phyloP scores from a whole-genome alignment of 192 early-diverging fungal genomes.

The Umbelopsis isabellina region DNA sequence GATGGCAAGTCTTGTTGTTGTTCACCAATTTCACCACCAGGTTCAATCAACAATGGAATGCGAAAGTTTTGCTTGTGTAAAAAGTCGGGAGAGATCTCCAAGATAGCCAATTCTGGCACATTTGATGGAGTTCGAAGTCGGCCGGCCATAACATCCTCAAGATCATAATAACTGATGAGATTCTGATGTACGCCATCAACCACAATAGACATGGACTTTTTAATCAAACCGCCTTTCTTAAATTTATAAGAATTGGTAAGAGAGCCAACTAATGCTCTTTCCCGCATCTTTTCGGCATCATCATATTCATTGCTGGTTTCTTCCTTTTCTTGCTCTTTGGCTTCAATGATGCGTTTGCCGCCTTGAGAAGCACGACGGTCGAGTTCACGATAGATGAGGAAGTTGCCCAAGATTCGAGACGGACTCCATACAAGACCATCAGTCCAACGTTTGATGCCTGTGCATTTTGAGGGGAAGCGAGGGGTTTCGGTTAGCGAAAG shows the following conservation, averaged over 20 bases:
- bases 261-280: slow-evolving; percentile 58
- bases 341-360: slow-evolving; percentile 11
- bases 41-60: slow-evolving; percentile 51
- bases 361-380: slow-evolving; percentile 50
- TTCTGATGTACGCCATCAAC: slow-evolving; percentile 67
- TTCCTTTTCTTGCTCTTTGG: slow-evolving; percentile 15
- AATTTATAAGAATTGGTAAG: slow-evolving; percentile 61
- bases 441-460: slow-evolving; percentile 85
- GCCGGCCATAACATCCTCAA: slow-evolving; percentile 55
- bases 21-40: slow-evolving; percentile 30
- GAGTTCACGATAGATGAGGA: slow-evolving; percentile 80
- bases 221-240: slow-evolving; percentile 68
- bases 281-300: slow-evolving; percentile 23
- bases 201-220: slow-evolving; percentile 79
- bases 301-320: slow-evolving; percentile 11
- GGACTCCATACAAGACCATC: slow-evolving; percentile 84
- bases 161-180: slow-evolving; percentile 61
- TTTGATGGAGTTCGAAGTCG: slow-evolving; percentile 57
- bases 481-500: not conserved
- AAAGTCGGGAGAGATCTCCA: slow-evolving; percentile 63
- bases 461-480: too few species aligned
- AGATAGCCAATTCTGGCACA: slow-evolving; percentile 53
- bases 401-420: slow-evolving; percentile 80
- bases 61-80: slow-evolving; percentile 64
- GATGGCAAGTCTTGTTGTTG: slow-evolving; percentile 16